Evolutionary conservation across 345 rosid genomes (phyloP), one percentile per base, ranked within the genome.

Genomic region (Eucalyptus marginata): DNA sequence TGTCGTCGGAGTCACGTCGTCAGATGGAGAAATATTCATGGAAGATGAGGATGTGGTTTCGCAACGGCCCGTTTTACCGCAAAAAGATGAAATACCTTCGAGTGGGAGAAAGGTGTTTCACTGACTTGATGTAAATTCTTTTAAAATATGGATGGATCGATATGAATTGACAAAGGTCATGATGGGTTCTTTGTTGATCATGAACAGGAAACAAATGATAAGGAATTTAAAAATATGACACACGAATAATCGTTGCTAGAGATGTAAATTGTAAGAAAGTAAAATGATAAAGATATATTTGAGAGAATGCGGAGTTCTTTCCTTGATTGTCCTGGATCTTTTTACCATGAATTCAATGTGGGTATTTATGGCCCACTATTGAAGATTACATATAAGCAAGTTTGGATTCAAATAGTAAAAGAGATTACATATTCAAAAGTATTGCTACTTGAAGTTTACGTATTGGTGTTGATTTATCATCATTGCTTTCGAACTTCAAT

Each of bases 331-430:
- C 31, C n/a, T 4, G 4, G 29, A 9, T 56, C 13, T 56, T 56
- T 56, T 56, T 24, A 56, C 62, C 27, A 56, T 24, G 1, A 56
- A 56, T 56, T 22, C 62, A 4, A 56, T 10, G 66, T 59, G 31
- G 31, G 14, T 59, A 59, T 59, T 24, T 56, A 56, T 9, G 29
- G 10, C 29, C 13, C 29, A 56, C 29, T 56, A 24, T 24, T 6
- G 13, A 56, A 22, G 29, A 24, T 56, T 56, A 24, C 3, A 13
- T 24, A 24, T 13, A 56, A 56, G 29, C 2, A 56, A 56, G 27
- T 59, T 59, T 59, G 0, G 0, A 27, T 27, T 27, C n/a, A 27
- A 59, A 59, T 0, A 11, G 27, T 59, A 59, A 0, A 59, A 59
- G 66, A 5, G 16, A 59, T 59, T 59, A 25, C 66, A 59, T 11